Base-by-base conservation (phyloP, 306 rosid genomes). In the Dryas octopetala region DNA sequence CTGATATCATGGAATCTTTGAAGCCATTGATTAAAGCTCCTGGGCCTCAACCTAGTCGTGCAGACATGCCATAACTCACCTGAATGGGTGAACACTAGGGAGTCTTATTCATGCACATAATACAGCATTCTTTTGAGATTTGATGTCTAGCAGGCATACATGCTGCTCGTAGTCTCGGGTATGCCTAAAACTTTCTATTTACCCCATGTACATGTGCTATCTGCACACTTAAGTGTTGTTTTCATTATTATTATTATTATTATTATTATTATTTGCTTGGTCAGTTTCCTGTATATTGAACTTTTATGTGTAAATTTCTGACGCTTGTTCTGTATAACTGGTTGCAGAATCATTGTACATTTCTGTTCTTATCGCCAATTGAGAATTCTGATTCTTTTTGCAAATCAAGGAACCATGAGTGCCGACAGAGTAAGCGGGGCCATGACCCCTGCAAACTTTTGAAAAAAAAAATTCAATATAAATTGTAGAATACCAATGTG, bases 1-100 rank as follows among this genome's bases (percentile, higher is more conserved):
- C 88, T 7, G 87, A 75, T 83, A 86, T 96, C 82, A 96, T 96
- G 99, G 97, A 96, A 71, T 85, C 91, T 84, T 81, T 96, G 87
- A 90, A 70, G 79, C 87, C 90, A 62, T 80, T 96, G 91, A 90
- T 87, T 65, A 96, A 89, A 85, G 83, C 92, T 46, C 84, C 92
- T 13, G 76, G 86, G 2, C 83, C 96, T 70, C 96, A 89, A 85
- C 90, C 92, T 57, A 86, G 91, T 74, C 92, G 77, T 69, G 81
- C 87, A 45, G 80, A 79, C 85, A 62, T 86, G 83, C 85, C 85
- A 66, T 78, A 80, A 32, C 86, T 84, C 55, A 79, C 83, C 79
- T 96, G 87, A 91, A 82, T 75, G 85, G 80, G 80, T 80, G 70
- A 77, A 58, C 64, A 59, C 65, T 79, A 76, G 28, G n/a, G 43